Conservation (phyloP, 345 rosid genomes). For the Gossypium arboreum region DNA sequence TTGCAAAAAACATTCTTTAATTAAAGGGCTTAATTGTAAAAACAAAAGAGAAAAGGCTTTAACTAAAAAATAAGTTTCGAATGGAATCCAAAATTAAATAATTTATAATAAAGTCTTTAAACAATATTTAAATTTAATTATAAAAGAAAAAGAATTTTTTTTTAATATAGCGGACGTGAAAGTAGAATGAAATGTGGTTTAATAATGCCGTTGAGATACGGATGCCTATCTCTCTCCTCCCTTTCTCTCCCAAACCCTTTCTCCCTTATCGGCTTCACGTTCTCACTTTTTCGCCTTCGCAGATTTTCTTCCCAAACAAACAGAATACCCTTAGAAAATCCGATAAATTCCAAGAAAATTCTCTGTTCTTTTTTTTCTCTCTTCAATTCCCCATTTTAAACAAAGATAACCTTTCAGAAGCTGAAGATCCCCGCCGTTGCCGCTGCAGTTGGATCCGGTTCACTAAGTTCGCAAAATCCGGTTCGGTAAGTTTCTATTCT, state of each 20-base stretch:
- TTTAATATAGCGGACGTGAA: constrained; percentile 40
- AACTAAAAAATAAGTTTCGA: no score
- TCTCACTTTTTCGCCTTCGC: constrained; percentile 33
- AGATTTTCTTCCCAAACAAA: constrained; percentile 30
- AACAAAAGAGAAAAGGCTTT: no score
- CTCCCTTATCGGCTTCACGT: constrained; percentile 45
- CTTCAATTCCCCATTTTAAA: neutral
- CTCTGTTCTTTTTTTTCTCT: neutral
- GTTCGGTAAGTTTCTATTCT: neutral
- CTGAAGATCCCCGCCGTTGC: neutral
- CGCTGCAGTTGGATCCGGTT: neutral
- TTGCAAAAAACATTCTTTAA: no score
- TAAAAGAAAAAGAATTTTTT: neutral
- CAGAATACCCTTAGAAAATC: constrained; percentile 4
- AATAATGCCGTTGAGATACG: constrained; percentile 43
- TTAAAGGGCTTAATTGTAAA: no score
- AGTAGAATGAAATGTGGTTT: constrained; percentile 37
- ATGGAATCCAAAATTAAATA: neutral
- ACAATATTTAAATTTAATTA: no score
- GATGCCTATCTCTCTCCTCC: constrained; percentile 14
- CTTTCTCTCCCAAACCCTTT: constrained; percentile 26
- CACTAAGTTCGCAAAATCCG: neutral
- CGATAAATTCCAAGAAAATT: neutral
- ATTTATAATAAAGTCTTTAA: no score
- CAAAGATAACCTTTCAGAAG: neutral